A percentile compares a stretch with the other conserved stretches of the same genome.
These are phyloP conservation scores for Perkinsus chesapeaki DNA, from an alignment of 169 alveolate genomes.

Conservation along the genomic window DNA sequence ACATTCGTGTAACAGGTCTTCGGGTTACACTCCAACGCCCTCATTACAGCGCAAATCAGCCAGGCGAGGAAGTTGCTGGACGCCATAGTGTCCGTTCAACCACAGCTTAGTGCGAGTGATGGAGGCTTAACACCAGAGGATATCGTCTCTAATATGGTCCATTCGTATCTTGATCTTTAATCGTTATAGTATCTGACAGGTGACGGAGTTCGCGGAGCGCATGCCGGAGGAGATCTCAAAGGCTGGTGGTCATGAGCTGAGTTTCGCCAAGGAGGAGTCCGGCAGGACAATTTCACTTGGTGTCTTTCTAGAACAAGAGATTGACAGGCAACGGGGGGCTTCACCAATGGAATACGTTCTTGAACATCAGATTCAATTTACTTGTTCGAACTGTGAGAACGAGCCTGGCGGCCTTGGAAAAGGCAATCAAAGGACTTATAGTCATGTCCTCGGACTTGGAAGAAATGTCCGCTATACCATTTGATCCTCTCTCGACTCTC, in stretches of 20 bases:
- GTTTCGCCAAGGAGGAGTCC: constrained; percentile 42
- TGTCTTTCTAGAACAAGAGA: constrained; percentile 80
- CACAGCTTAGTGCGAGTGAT: constrained; percentile 70
- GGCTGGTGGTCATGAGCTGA: constrained; percentile 36
- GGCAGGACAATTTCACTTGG: constrained; percentile 67
- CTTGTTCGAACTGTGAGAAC: constrained; percentile 55
- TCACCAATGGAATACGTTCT: not conserved
- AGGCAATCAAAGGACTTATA: constrained; percentile 71
- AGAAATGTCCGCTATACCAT: constrained; percentile 40
- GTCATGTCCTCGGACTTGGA: constrained; percentile 74
- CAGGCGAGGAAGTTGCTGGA: constrained; percentile 64
- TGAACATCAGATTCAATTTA: constrained; percentile 31
- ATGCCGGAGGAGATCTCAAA: not conserved
- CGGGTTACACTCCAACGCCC: constrained; percentile 82
- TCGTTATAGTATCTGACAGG: constrained; percentile 38
- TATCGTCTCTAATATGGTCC: constrained; percentile 66
- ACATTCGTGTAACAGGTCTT: no score
- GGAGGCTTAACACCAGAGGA: constrained; percentile 71
- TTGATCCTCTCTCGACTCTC: not conserved
- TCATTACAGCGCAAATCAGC: constrained; percentile 71
- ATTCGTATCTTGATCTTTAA: constrained; percentile 38
- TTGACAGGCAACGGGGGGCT: constrained; percentile 42
- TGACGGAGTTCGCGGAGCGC: constrained; percentile 36
- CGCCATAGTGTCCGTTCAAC: constrained; percentile 59
- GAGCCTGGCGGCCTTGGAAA: constrained; percentile 53